phyloP scores from a whole-genome alignment of 31 red algal species.

The Odonthalia washingtoniensis region DNA sequence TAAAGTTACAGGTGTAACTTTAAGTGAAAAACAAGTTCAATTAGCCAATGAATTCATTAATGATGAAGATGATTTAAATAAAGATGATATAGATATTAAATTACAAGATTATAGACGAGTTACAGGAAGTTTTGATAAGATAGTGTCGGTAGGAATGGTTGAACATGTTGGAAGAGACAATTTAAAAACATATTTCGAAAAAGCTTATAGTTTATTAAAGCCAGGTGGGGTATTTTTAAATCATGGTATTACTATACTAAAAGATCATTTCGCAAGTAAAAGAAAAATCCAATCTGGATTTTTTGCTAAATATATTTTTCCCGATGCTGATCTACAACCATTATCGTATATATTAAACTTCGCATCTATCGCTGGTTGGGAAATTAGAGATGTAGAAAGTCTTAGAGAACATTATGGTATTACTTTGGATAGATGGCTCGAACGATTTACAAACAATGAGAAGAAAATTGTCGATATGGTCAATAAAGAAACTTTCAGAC shows the following conservation, averaged over 20 bases:
- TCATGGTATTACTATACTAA: constrained; percentile 40
- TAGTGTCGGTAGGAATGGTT: constrained; percentile 54
- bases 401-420: constrained; percentile 48
- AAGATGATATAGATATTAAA: constrained; percentile 4
- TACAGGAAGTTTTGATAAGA: constrained; percentile 40
- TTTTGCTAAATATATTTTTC: constrained; percentile 45
- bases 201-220: constrained; percentile 13
- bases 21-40: constrained; percentile 40
- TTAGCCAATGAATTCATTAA: constrained; percentile 19
- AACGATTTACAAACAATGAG: constrained; percentile 28
- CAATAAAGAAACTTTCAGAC: constrained; percentile 12
- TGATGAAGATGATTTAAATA: background rate
- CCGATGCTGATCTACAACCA: constrained; percentile 44
- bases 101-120: constrained; percentile 40
- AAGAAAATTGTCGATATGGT: constrained; percentile 19
- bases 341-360: constrained; percentile 16
- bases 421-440: constrained; percentile 29
- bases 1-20: constrained; percentile 22
- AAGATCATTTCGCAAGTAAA: constrained; percentile 30
- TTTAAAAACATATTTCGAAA: constrained; percentile 40
- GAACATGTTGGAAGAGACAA: constrained; percentile 41
- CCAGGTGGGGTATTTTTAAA: constrained; percentile 46
- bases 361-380: background rate
- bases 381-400: constrained; percentile 41
- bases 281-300: constrained; percentile 17